Conservation (phyloP, 2,329 filamentous ascomycete genomes). For the Alternaria sp. region DNA sequence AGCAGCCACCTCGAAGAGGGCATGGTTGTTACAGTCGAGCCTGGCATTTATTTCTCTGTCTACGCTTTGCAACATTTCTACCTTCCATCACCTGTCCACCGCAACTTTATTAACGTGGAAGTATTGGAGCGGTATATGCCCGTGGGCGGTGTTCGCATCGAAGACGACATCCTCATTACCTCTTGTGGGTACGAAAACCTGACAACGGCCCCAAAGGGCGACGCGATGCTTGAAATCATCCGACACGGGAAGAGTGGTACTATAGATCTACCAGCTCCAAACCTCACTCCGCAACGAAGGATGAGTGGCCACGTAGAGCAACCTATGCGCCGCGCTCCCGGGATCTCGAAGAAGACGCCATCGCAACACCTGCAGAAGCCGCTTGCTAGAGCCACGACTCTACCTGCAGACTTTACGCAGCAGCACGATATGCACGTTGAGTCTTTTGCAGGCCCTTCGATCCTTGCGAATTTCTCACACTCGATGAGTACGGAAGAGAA, state of each 20-base stretch:
- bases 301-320: conserved; percentile 10
- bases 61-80: conserved; percentile 83
- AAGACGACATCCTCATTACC: conserved; percentile 78
- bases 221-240: conserved; percentile 68
- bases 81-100: conserved; percentile 73
- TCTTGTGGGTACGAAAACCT: conserved; percentile 74
- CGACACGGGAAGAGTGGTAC: conserved; percentile 24
- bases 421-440: conserved; percentile 28
- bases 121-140: conserved; percentile 83
- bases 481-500: conserved; percentile 38
- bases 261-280: not conserved
- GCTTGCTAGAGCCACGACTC: conserved; percentile 32
- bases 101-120: conserved; percentile 76
- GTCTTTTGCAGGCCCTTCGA: conserved; percentile 27
- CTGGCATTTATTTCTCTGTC: conserved; percentile 80
- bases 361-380: conserved; percentile 23
- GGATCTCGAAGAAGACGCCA: conserved; percentile 26
- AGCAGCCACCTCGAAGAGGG: conserved; percentile 57
- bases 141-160: conserved; percentile 77
- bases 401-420: conserved; percentile 21
- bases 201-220: conserved; percentile 74
- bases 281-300: not conserved
- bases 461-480: conserved; percentile 32
- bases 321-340: conserved; percentile 35
- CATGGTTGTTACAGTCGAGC: conserved; percentile 66